Evolutionary conservation across 306 rosid genomes (phyloP).

Genomic region (Chamaecrista fasciculata): DNA sequence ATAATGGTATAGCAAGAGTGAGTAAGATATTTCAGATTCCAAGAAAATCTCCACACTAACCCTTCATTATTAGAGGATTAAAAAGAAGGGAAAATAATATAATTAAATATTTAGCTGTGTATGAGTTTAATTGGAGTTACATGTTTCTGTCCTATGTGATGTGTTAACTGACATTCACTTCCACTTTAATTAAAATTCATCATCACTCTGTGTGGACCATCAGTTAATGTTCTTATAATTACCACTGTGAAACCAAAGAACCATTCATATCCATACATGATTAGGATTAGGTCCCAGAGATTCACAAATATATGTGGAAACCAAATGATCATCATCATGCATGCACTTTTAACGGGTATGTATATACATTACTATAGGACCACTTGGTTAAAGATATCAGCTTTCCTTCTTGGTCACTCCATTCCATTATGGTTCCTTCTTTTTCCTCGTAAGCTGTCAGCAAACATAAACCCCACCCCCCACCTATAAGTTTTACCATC

Average conservation of each 20-base stretch:
- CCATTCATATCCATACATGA: slow-evolving; percentile 1
- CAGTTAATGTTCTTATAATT: background rate
- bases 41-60: no score
- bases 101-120: no score
- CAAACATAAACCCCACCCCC: background rate
- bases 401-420: slow-evolving; percentile 33
- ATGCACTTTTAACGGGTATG: slow-evolving; percentile 20
- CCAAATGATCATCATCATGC: slow-evolving; percentile 2
- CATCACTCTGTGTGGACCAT: background rate
- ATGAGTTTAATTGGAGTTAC: no score
- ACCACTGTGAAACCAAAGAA: slow-evolving; percentile 11
- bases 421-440: background rate
- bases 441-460: background rate
- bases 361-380: background rate
- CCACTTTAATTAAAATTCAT: background rate
- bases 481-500: slow-evolving; percentile 3
- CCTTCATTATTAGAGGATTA: no score
- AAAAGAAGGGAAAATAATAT: no score
- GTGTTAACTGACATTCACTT: slow-evolving; percentile 9
- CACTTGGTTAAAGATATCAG: background rate
- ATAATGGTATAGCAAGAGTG: background rate
- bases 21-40: background rate
- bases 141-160: background rate
- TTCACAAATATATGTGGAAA: background rate
- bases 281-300: background rate